These are phyloP conservation scores for Quercus cerris DNA, from an alignment of 306 rosid species.

Conservation along the genomic window DNA sequence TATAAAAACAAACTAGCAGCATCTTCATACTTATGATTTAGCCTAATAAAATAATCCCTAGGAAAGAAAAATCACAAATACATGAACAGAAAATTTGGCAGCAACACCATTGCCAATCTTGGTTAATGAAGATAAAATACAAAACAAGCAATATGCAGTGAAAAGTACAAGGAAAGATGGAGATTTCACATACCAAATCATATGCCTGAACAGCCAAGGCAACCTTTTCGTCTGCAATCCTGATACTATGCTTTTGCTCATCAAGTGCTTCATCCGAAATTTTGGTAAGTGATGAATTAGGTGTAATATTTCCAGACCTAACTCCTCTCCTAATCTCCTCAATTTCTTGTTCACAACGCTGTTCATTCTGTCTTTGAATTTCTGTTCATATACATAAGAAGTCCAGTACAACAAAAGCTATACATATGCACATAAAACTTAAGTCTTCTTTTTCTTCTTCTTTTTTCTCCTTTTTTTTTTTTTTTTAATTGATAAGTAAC, in stretches of 20 bases:
- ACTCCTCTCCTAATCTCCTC: conserved; percentile 75
- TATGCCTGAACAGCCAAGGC: conserved; percentile 88
- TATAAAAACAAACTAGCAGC: background rate
- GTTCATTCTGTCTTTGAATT: conserved; percentile 80
- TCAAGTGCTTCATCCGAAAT: conserved; percentile 95
- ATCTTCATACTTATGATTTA: background rate
- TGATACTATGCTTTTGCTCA: conserved; percentile 93
- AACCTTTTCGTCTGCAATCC: conserved; percentile 93
- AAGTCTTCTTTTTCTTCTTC: background rate
- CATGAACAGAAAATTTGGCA: background rate
- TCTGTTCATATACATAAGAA: conserved; percentile 48
- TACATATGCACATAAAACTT: background rate
- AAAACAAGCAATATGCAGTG: conserved; percentile 5
- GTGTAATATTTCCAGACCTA: conserved; percentile 69
- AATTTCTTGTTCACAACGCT: conserved; percentile 84
- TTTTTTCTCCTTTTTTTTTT: no score
- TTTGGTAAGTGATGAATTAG: conserved; percentile 56
- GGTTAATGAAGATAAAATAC: background rate
- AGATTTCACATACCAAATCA: conserved; percentile 69
- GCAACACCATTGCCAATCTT: background rate
- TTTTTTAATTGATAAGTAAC: no score
- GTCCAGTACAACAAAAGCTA: conserved; percentile 1
- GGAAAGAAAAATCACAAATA: background rate
- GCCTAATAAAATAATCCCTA: background rate
- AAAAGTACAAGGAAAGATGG: conserved; percentile 5